Percentiles rank a stretch among this genome's conserved stretches.
These are phyloP conservation scores for Dictyostelium firmibasis DNA, from an alignment of 78 protist genomes.

Conservation along the genomic window DNA sequence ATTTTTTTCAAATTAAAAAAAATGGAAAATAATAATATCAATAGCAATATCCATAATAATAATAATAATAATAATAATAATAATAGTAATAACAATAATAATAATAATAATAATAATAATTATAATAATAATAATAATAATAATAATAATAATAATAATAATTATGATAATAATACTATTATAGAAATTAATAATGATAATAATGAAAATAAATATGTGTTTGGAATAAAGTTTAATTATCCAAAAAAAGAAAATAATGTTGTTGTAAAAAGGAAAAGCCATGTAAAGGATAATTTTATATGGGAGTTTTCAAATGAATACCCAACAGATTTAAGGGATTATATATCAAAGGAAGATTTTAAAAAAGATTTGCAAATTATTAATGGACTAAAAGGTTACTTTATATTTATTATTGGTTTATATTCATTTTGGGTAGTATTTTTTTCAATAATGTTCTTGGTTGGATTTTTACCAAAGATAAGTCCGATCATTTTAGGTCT, in stretches of 20 bases:
- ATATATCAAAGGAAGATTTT: neutral
- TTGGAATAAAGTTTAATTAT: neutral
- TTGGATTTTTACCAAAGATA: neutral
- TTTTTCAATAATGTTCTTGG: neutral
- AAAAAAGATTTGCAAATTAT: neutral
- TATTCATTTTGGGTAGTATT: neutral
- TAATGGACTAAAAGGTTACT: neutral
- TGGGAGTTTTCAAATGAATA: neutral
- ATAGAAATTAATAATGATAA: neutral
- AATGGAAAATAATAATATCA: too few species aligned
- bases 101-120: too few species aligned
- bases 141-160: neutral
- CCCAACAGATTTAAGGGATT: neutral
- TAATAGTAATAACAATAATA: too few species aligned
- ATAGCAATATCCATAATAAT: too few species aligned
- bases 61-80: too few species aligned
- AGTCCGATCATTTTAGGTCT: neutral
- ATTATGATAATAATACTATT: neutral
- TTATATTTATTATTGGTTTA: neutral
- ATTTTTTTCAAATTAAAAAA: too few species aligned
- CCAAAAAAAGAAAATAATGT: neutral
- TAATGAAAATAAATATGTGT: neutral
- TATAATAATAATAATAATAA: too few species aligned
- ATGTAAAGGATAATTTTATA: neutral
- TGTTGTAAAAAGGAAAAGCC: neutral